These are phyloP conservation scores for Plantago rigida DNA, from an alignment of 305 asterid genomes.

Conservation along the genomic window DNA sequence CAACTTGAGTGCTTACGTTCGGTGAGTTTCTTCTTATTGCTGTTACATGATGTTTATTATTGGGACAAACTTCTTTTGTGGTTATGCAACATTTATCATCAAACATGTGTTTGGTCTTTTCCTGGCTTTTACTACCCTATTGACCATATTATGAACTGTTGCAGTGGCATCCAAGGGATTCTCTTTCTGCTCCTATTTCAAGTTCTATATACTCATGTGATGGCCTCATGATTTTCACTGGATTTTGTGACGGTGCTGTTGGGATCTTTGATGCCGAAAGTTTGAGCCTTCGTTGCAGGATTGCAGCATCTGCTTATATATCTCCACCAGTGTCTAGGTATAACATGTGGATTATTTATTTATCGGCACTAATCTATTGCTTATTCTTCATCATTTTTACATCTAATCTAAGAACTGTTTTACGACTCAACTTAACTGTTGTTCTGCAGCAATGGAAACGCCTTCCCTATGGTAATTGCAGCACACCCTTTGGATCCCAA, in stretches of 20 bases:
- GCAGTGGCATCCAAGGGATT: slow-evolving; percentile 88
- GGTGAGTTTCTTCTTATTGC: slow-evolving; percentile 38
- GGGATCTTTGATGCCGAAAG: slow-evolving; percentile 70
- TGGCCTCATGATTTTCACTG: slow-evolving; percentile 54
- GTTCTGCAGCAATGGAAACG: slow-evolving; percentile 31
- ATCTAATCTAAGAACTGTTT: neutral
- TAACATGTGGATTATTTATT: neutral
- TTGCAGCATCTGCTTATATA: slow-evolving; percentile 69
- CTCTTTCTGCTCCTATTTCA: slow-evolving; percentile 67
- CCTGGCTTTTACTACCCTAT: slow-evolving; percentile 1
- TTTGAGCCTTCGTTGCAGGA: slow-evolving; percentile 65
- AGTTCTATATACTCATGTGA: slow-evolving; percentile 82
- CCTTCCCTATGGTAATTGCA: slow-evolving; percentile 70
- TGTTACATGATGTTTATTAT: too few species aligned
- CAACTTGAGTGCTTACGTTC: slow-evolving; percentile 80
- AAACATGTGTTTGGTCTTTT: neutral
- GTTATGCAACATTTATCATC: neutral
- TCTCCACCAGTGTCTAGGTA: slow-evolving; percentile 63
- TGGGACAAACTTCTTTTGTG: neutral
- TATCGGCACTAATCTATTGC: too few species aligned
- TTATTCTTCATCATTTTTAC: too few species aligned
- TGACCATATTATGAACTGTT: slow-evolving; percentile 20
- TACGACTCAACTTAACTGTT: slow-evolving; percentile 6
- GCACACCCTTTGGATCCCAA: slow-evolving; percentile 75
- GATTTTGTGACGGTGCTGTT: slow-evolving; percentile 81